Base-by-base conservation (phyloP, 2,329 filamentous ascomycete species). In the Penicillium corylophilum region DNA sequence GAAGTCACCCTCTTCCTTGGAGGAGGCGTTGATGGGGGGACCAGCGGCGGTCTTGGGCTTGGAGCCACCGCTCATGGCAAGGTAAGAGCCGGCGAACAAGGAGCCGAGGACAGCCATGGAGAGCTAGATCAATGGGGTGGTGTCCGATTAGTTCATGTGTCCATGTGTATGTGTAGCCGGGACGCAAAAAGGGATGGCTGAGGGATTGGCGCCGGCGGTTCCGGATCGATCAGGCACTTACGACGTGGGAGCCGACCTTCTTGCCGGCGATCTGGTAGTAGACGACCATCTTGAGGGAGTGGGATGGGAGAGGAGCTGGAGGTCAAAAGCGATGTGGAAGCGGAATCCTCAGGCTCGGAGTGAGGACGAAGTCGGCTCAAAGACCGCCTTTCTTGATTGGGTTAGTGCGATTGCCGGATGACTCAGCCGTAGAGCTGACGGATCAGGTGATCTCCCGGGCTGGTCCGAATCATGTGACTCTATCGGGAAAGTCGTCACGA, bases 1-100 rank as follows among this genome's bases (percentile, higher is more conserved):
- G 71, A 86, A 87, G 66, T 79, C 79, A 75, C 86, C 84, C 75
- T 87, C 84, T 62, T 86, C 83, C 73, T 84, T 84, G 75, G 81
- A 85, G 65, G 77, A 75, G 47, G 84, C 83, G 67, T 84, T 82
- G 73, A 86, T 83, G 38, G 83, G 80, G 49, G 84, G 84, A 53
- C 73, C 73, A 55, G 74, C 68, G 23, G 60, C 57, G 48, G 61
- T 63, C 58, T 63, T 63, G 58, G 57, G 56, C 58, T 63, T 63
- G 60, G 74, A 71, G 49, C 68, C 67, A 55, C 77, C 76, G 55
- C 76, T 69, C 60, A 74, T 72, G 44, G 74, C 72, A 57, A 77
- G 68, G 54, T 64, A 75, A 59, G 72, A 70, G 54, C 76, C 75
- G 54, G 72, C 74, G 65, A 79, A 80, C 18, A 79, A 68, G 20